Evolutionary conservation across 495 filamentous ascomycete genomes (phyloP).

Genomic region (Geoglossum glabrum): DNA sequence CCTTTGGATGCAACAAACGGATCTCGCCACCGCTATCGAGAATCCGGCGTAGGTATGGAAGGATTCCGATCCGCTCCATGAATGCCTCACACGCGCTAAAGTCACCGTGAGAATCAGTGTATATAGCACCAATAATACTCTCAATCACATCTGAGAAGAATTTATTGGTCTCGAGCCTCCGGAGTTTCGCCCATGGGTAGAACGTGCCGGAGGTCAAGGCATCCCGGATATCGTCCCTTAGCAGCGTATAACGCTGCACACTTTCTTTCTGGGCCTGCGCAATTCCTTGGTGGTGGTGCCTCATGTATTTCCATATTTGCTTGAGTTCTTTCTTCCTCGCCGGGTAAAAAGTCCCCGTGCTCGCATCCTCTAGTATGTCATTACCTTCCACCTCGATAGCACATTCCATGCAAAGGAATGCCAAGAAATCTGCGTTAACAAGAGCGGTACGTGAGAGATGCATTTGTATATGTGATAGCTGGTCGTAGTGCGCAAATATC

Average conservation of each 20-base stretch:
- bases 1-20: conserved; percentile 47
- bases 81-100: conserved; percentile 35
- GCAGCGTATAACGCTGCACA: conserved; percentile 24
- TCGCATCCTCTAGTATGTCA: conserved; percentile 12
- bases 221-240: conserved; percentile 28
- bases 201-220: conserved; percentile 25
- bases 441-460: conserved; percentile 53
- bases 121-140: conserved; percentile 63
- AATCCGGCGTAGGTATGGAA: conserved; percentile 39
- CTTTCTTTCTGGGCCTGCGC: conserved; percentile 21
- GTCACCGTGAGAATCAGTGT: conserved; percentile 50
- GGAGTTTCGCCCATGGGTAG: conserved; percentile 62
- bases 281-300: conserved; percentile 29
- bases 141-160: conserved; percentile 80
- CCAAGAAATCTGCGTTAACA: conserved; percentile 75
- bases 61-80: conserved; percentile 40
- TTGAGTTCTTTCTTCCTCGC: conserved; percentile 1
- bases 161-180: conserved; percentile 47
- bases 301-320: conserved; percentile 50
- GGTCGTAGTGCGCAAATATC: conserved; percentile 21
- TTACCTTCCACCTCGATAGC: conserved; percentile 16
- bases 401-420: conserved; percentile 54
- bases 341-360: background rate
- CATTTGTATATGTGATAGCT: conserved; percentile 44
- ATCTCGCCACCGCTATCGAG: conserved; percentile 33